Base-by-base conservation (phyloP, 768 basidiomycete genomes). In the Mycena rosella region DNA sequence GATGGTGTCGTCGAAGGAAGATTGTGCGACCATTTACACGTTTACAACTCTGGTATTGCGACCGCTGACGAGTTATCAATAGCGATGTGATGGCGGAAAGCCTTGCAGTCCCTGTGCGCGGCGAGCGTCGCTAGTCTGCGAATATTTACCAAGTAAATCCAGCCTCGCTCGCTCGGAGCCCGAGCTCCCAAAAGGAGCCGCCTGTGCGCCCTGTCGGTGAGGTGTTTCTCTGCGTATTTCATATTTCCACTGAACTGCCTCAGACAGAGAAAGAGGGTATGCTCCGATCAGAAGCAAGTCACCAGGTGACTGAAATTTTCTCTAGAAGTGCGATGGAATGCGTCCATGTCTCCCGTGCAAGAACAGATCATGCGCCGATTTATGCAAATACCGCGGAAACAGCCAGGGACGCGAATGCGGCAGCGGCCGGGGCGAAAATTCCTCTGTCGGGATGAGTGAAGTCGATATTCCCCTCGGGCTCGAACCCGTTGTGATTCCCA, bases 131-230 rank as follows among this genome's bases (percentile, higher is more conserved):
- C 18, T 53, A 2, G 40, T 54, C 14, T 67, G 65, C 40, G 51
- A 54, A 24, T 67, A 67, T 15, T 11, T 11, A 5, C 32, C 32
- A 11, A 11, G 32, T 6, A 30, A 27, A 5, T 53, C 51, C 14
- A n/a, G 22, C 9, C 27, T 29, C 18, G 40, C 17, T 15, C 18
- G 5, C 3, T 4, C 11, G 6, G 58, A 60, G 20, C 65, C n/a
- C n/a, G n/a, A n/a, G n/a, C n/a, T 67, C 32, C 59, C 65, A 8
- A 67, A 67, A n/a, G 59, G 59, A 24, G 44, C 52, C n/a, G 65
- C 65, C 0, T 67, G 65, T 17, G 3, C 48, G 26, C 59, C 32
- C 6, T 34, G 32, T 34, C 32, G 32, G 5, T 5, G 32, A 5
- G 32, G 11, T 34, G 32, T 34, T 34, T 22, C 22, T 22, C 18